phyloP scores from a whole-genome alignment of 2,329 filamentous ascomycete species.

The Sclerotinia spermophila region DNA sequence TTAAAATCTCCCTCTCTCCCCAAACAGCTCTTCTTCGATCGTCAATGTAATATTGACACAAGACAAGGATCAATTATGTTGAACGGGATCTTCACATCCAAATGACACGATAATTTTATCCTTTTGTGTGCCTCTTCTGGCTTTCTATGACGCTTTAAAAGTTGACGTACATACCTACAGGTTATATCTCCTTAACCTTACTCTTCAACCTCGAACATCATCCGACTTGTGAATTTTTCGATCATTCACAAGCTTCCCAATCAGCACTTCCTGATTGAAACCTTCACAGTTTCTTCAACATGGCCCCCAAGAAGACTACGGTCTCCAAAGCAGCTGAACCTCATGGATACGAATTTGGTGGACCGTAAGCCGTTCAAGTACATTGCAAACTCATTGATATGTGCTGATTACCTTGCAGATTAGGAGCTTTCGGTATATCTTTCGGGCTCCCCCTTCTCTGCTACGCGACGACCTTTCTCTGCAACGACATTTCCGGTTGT shows the following conservation, averaged over 20 bases:
- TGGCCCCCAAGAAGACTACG: constrained; percentile 29
- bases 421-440: constrained; percentile 73
- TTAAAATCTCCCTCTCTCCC: not conserved
- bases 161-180: too few relatives aligned
- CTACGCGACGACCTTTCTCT: constrained; percentile 77
- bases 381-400: not conserved
- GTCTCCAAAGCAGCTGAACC: constrained; percentile 27
- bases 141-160: not conserved
- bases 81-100: not conserved
- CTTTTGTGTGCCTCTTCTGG: not conserved
- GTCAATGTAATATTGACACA: not conserved
- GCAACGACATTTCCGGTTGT: constrained; percentile 91
- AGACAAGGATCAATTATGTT: constrained; percentile 6
- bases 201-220: not conserved
- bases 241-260: not conserved
- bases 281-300: constrained; percentile 17
- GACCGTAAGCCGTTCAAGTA: constrained; percentile 35
- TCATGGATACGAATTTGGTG: constrained; percentile 38
- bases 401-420: constrained; percentile 46
- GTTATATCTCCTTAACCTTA: not conserved
- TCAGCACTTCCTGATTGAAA: not conserved
- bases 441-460: constrained; percentile 76
- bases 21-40: not conserved
- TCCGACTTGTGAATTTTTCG: not conserved
- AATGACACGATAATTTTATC: not conserved